Base-by-base conservation (phyloP, 768 basidiomycete species). In the Tylopilus intermedius region DNA sequence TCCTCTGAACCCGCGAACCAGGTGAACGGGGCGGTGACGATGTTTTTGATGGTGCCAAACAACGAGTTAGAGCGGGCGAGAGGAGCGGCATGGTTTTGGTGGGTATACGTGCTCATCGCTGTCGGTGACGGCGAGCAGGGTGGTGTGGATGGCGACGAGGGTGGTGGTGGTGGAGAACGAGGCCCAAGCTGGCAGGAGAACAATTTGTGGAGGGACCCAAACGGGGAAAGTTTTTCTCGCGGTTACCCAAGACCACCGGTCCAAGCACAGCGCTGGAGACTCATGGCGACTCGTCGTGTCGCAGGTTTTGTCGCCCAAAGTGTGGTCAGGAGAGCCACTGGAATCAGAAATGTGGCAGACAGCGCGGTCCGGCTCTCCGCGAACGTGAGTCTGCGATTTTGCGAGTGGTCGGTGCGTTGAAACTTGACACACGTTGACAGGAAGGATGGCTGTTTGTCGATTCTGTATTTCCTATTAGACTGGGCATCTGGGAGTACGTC, bases 401-500 rank as follows among this genome's bases (percentile, higher is more conserved):
- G 41, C 51, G 32, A 58, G 27, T 53, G 51, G 59, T 47, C 6
- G 30, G 27, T 14, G n/a, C 42, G 13, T 45, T 45, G 35, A 59
- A 22, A 55, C 40, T 43, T 42, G 35, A 60, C 26, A 55, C 45
- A 30, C 47, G 61, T 57, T 57, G 62, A n/a, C 62, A 69, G 41
- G 74, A 83, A 49, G 82, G 72, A 2, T 86, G 82, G 78, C 67
- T 91, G 26, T 92, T 83, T 62, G 71, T 90, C 42, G 86, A 89
- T 61, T 86, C 86, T 1, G 79, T 92, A 32, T 90, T 90, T 66
- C 90, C 90, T 1, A 76, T 89, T 30, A 78, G 80, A 53, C 67
- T 89, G 26, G 86, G 79, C 7, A 65, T 74, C 52, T 86, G 85
- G 82, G 90, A 92, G 86, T 90, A 62, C 58, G 84, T 74, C 48